Evolutionary conservation across 805 yeast species (phyloP), one percentile per base, ranked within the genome.

Genomic region (Yarrowia phangngaensis): DNA sequence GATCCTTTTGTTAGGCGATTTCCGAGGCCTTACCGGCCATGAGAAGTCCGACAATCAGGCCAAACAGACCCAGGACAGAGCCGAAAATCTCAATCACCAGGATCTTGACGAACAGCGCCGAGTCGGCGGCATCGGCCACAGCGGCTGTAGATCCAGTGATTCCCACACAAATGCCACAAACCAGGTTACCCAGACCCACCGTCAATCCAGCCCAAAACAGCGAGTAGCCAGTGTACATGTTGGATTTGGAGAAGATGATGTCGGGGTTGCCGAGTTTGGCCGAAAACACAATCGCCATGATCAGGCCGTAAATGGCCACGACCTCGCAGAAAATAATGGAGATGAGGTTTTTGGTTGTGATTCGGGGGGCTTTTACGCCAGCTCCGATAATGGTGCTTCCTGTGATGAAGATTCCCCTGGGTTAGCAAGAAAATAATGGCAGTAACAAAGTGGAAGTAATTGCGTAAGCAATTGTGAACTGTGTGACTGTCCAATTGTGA

Each of bases 81-180:
- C 98, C 98, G 63, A 92, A 92, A 72, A 92, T 92, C 74, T 92
- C 98, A 59, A 92, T 83, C 54, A 92, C 98, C 61, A 92, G 78
- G 53, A 92, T 92, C 70, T 92, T 92, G 55, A 92, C 98, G 60
- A 92, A 92, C 56, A 92, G 72, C 4, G 95, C 76, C 17, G 96
- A 80, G 70, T 92, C 97, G 8, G 98, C 97, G 22, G 98, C 98
- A 69, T 92, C 98, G 33, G 95, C 79, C 54, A 92, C 78, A 30
- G 98, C 98, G 26, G 97, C 98, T n/a, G 97, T 92, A 19, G 97
- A 82, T 40, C 98, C 98, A 12, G 98, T 92, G 54, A 92, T 75
- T 55, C 98, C 98, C 40, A 92, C 98, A 3, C 96, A 90, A 50
- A 92, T 73, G 71, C 98, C 98, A 75, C 98, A 92, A 52, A 92